Percentiles rank a stretch among this genome's conserved stretches.
These are phyloP conservation scores for Onygenales sp. DNA, from an alignment of 2,329 filamentous ascomycete species.

Conservation along the genomic window DNA sequence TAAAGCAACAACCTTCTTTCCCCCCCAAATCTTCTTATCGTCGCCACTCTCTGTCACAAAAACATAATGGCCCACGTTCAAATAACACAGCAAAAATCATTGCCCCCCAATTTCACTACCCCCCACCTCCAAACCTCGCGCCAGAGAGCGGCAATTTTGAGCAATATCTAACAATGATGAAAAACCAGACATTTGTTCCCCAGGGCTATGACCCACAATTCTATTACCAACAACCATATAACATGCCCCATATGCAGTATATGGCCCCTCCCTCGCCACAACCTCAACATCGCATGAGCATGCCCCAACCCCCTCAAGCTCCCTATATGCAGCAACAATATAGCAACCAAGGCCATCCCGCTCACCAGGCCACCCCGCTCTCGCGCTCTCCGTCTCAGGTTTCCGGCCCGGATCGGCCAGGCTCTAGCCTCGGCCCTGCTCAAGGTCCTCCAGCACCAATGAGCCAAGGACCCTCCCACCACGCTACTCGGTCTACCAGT, in stretches of 20 bases:
- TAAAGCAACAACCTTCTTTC: constrained; percentile 38
- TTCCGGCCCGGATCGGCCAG: constrained; percentile 57
- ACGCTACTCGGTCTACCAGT: constrained; percentile 47
- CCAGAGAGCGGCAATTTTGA: constrained; percentile 64
- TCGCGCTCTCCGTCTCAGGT: constrained; percentile 75
- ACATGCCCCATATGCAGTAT: constrained; percentile 26
- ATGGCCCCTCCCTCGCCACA: constrained; percentile 39
- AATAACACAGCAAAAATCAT: constrained; percentile 11
- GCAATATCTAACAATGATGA: constrained; percentile 56
- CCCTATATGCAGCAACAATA: constrained; percentile 45
- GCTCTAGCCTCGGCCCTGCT: constrained; percentile 53
- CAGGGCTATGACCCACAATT: constrained; percentile 42
- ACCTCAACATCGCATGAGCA: constrained; percentile 35
- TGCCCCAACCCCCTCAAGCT: constrained; percentile 34
- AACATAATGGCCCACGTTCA: constrained; percentile 12
- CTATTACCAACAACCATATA: constrained; percentile 35
- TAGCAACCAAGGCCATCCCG: constrained; percentile 33
- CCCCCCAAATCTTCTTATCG: constrained; percentile 20
- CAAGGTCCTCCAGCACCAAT: constrained; percentile 38
- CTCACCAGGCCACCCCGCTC: constrained; percentile 58
- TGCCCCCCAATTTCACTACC: constrained; percentile 17
- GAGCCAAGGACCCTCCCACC: constrained; percentile 26
- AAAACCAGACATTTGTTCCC: constrained; percentile 51
- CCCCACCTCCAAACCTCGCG: constrained; percentile 49
- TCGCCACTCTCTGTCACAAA: constrained; percentile 21